phyloP scores from a whole-genome alignment of 192 early-diverging fungal species.

The Allomyces macrogynus region DNA sequence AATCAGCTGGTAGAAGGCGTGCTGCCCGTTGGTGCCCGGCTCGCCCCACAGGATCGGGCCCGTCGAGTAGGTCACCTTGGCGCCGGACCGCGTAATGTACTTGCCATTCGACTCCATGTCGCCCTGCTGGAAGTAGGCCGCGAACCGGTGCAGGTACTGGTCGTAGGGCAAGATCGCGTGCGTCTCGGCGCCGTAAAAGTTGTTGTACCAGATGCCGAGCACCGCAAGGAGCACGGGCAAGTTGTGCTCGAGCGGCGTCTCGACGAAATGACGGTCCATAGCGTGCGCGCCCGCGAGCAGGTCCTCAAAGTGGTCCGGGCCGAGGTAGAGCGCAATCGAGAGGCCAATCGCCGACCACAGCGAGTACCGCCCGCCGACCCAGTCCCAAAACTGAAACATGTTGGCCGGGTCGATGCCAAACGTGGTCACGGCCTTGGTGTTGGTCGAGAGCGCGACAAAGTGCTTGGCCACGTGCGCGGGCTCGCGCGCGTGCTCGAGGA shows the following conservation, averaged over 20 bases:
- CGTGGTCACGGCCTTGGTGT: conserved; percentile 61
- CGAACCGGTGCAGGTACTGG: conserved; percentile 95
- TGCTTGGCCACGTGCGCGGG: conserved; percentile 86
- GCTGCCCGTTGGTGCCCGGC: conserved; percentile 97
- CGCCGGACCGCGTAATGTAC: conserved; percentile 65
- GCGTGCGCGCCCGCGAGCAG: conserved; percentile 80
- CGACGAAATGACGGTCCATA: conserved; percentile 91
- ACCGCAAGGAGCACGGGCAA: conserved; percentile 75
- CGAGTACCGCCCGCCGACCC: conserved; percentile 97
- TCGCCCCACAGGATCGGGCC: conserved; percentile 99
- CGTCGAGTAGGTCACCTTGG: conserved; percentile 59
- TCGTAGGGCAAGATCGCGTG: conserved; percentile 93
- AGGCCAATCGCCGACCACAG: conserved; percentile 98
- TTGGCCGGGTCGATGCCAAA: conserved; percentile 91
- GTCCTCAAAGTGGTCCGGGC: conserved; percentile 81
- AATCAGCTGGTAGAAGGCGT: conserved; percentile 98
- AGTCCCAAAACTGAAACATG: conserved; percentile 99
- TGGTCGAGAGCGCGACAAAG: conserved; percentile 95
- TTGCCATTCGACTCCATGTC: conserved; percentile 99
- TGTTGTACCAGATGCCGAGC: conserved; percentile 95
- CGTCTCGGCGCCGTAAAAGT: conserved; percentile 89
- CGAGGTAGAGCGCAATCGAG: conserved; percentile 87
- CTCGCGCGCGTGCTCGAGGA: conserved; percentile 65
- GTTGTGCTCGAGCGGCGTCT: conserved; percentile 78
- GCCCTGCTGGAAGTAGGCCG: conserved; percentile 96